phyloP scores from a whole-genome alignment of 2,329 filamentous ascomycete species.

The Scedosporium minutisporum region DNA sequence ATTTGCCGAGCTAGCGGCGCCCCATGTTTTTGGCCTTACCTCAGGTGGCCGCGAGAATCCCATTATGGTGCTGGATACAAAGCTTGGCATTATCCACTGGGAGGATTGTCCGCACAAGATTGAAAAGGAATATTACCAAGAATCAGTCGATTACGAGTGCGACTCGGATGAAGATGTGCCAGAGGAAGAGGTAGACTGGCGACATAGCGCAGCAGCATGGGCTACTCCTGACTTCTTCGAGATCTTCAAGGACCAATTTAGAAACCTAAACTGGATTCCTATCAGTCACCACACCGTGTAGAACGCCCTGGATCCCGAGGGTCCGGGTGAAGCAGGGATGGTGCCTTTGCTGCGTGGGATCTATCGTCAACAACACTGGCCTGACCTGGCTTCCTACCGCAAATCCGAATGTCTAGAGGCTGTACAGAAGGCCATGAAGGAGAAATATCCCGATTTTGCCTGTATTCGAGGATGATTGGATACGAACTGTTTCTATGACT shows the following conservation, averaged over 20 bases:
- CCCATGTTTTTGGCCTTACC: slow-evolving; percentile 12
- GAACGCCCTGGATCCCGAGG: background rate
- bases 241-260: slow-evolving; percentile 16
- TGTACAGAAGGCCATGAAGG: background rate
- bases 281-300: no score
- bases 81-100: slow-evolving; percentile 19
- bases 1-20: slow-evolving; percentile 7
- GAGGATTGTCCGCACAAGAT: slow-evolving; percentile 12
- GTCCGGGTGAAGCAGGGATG: slow-evolving; percentile 6
- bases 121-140: slow-evolving; percentile 1
- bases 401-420: slow-evolving; percentile 16
- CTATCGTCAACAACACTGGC: slow-evolving; percentile 16
- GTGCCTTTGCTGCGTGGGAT: slow-evolving; percentile 13
- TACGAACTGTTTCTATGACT: no score
- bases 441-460: background rate
- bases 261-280: slow-evolving; percentile 6
- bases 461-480: no score
- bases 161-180: background rate
- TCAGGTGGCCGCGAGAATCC: slow-evolving; percentile 10
- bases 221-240: slow-evolving; percentile 17
- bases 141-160: slow-evolving; percentile 3
- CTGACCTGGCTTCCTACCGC: slow-evolving; percentile 13
- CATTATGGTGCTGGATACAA: slow-evolving; percentile 16
- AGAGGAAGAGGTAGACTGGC: slow-evolving; percentile 15
- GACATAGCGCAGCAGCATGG: slow-evolving; percentile 15